Evolutionary conservation across 1,284 basidiomycete genomes (phyloP).

Genomic region (Filobasidium uniguttulatum): DNA sequence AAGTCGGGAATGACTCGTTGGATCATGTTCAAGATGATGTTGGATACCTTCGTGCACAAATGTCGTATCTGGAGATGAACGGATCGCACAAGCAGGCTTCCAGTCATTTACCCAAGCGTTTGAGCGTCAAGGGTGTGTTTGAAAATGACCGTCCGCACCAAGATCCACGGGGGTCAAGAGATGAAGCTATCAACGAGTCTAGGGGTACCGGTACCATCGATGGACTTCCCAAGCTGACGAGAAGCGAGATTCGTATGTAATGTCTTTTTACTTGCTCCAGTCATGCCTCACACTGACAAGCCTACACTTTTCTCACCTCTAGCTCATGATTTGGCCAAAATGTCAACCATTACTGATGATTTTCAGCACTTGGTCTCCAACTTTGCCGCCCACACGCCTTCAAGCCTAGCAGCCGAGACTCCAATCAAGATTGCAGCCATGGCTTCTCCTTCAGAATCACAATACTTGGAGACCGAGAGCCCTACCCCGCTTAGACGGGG

Average conservation of each 20-base stretch:
- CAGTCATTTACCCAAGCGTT: slow-evolving; percentile 5
- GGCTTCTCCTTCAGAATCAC: slow-evolving; percentile 6
- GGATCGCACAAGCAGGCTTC: slow-evolving; percentile 1
- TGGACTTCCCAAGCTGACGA: background rate
- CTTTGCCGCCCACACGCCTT: slow-evolving; percentile 2
- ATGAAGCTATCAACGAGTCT: background rate
- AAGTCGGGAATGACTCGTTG: slow-evolving; percentile 2
- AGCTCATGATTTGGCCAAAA: slow-evolving; percentile 11
- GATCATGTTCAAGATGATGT: slow-evolving; percentile 8
- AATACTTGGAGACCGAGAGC: slow-evolving; percentile 9
- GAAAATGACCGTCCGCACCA: no score
- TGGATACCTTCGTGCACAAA: slow-evolving; percentile 1
- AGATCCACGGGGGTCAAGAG: background rate
- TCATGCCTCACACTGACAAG: no score
- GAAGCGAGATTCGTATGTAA: no score
- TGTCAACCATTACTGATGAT: slow-evolving; percentile 10
- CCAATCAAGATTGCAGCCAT: background rate
- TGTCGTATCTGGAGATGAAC: slow-evolving; percentile 1
- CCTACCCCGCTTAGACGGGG: slow-evolving; percentile 9
- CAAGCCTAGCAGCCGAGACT: background rate
- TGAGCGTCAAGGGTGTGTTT: slow-evolving; percentile 10
- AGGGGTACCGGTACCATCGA: background rate
- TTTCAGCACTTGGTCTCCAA: slow-evolving; percentile 4
- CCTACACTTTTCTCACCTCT: background rate
- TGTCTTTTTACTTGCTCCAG: background rate